Evolutionary conservation across 305 asterid species (phyloP), one percentile per base, ranked within the genome.

Genomic region (Fraxinus platypoda): DNA sequence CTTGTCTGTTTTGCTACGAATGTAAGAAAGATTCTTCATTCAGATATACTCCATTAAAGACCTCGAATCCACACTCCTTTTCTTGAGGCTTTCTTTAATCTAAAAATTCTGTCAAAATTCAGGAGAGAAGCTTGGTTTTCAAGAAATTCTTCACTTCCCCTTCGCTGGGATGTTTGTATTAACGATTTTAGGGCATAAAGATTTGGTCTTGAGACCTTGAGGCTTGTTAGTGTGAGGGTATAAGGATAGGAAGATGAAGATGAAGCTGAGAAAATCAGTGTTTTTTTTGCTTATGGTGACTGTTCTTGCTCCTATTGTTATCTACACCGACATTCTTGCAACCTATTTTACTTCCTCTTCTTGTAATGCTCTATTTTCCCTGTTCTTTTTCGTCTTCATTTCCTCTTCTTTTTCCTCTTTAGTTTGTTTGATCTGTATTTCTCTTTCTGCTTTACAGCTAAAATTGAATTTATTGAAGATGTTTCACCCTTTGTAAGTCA

Each of bases 241-340:
- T 28, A 26, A 41, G 43, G 70, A 2, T 71, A 26, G 82, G 78
- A 81, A 52, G 72, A 87, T 88, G 94, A 91, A 86, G 90, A 82
- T 90, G 90, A 95, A 85, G 88, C 80, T 92, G 76, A 85, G 95
- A 75, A 90, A 86, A 81, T 87, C 92, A 25, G 97, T 91, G 82
- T 23, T 95, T 86, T 84, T 89, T 62, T 83, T 94, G 85, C 90
- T 94, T 83, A 57, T 87, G 77, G 89, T 91, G 33, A 92, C 97
- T 21, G 98, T 95, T 89, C 76, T 93, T 72, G 93, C 98, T 73
- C 98, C 99, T 6, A 90, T 95, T 62, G 91, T 93, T 81, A 96
- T 93, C 19, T 94, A 88, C 86, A 92, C 97, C 12, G 90, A 90
- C 90, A 93, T 90, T 76, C 93, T 93, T 74, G 90, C 88, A 77